A percentile compares a stretch with the other conserved stretches of the same genome.
phyloP scores from a whole-genome alignment of 2,329 filamentous ascomycete species.

The Amylocarpus encephaloides region DNA sequence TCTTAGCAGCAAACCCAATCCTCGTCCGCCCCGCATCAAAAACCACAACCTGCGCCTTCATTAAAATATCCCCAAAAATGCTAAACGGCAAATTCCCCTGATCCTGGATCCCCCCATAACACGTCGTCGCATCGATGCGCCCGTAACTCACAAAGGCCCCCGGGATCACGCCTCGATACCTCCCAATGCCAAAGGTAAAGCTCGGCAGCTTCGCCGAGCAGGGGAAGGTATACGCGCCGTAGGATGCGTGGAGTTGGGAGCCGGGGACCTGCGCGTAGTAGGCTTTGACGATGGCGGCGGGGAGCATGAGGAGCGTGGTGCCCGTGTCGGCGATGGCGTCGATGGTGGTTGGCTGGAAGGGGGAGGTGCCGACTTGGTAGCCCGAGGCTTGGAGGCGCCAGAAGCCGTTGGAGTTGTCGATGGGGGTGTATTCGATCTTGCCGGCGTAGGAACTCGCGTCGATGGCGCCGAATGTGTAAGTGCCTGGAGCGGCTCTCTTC shows the following conservation, averaged over 20 bases:
- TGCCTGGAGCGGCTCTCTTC: slow-evolving; percentile 39
- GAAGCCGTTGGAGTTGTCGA: slow-evolving; percentile 40
- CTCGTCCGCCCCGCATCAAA: slow-evolving; percentile 22
- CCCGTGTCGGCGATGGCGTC: slow-evolving; percentile 32
- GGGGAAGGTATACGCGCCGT: slow-evolving; percentile 29
- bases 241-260: slow-evolving; percentile 7
- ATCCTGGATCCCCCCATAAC: slow-evolving; percentile 20
- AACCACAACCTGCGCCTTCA: slow-evolving; percentile 33
- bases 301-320: slow-evolving; percentile 33
- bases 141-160: slow-evolving; percentile 32
- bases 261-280: slow-evolving; percentile 31
- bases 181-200: slow-evolving; percentile 28
- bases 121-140: slow-evolving; percentile 1
- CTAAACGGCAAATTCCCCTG: slow-evolving; percentile 21
- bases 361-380: slow-evolving; percentile 32
- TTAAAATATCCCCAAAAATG: slow-evolving; percentile 29
- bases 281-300: slow-evolving; percentile 24
- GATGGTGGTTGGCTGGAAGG: background rate
- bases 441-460: slow-evolving; percentile 45
- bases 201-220: slow-evolving; percentile 27
- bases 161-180: slow-evolving; percentile 27
- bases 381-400: slow-evolving; percentile 47
- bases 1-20: slow-evolving; percentile 13
- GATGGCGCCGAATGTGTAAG: slow-evolving; percentile 49
- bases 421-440: slow-evolving; percentile 41